phyloP scores from a whole-genome alignment of 768 basidiomycete genomes.

The Paxillus rubicundulus region DNA sequence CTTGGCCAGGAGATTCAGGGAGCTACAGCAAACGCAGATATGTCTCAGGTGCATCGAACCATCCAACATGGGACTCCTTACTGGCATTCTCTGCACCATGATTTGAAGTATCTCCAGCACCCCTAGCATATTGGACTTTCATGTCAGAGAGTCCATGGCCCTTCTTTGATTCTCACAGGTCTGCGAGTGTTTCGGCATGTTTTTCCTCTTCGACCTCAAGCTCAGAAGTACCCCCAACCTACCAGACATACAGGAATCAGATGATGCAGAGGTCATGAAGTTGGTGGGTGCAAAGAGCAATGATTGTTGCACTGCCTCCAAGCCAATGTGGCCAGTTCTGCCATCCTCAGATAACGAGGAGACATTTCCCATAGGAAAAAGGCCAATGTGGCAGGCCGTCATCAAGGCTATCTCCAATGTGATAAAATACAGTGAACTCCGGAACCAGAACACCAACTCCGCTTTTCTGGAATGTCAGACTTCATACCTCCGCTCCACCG shows the following conservation, averaged over 20 bases:
- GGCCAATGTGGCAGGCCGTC: background rate
- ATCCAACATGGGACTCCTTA: constrained; percentile 7
- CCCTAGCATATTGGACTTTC: constrained; percentile 8
- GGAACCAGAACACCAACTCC: no score
- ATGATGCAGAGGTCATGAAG: constrained; percentile 2
- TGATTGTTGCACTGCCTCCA: no score
- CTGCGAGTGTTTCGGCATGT: constrained; percentile 2
- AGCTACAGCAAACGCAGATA: constrained; percentile 5
- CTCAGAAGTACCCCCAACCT: background rate
- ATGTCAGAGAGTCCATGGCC: constrained; percentile 10
- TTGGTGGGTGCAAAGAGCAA: background rate
- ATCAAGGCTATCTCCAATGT: background rate
- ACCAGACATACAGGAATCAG: background rate
- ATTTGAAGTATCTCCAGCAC: constrained; percentile 4
- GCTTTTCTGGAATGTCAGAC: no score
- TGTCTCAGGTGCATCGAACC: background rate
- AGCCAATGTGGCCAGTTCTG: background rate
- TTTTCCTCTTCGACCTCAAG: constrained; percentile 6
- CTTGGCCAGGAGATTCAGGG: background rate
- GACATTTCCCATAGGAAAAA: background rate
- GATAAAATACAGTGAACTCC: no score
- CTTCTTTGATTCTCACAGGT: constrained; percentile 4
- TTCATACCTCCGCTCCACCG: no score
- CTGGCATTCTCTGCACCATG: constrained; percentile 6
- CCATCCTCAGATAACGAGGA: background rate